phyloP scores from a whole-genome alignment of 805 yeast species.

The Blastobotrys chiropterorum region DNA sequence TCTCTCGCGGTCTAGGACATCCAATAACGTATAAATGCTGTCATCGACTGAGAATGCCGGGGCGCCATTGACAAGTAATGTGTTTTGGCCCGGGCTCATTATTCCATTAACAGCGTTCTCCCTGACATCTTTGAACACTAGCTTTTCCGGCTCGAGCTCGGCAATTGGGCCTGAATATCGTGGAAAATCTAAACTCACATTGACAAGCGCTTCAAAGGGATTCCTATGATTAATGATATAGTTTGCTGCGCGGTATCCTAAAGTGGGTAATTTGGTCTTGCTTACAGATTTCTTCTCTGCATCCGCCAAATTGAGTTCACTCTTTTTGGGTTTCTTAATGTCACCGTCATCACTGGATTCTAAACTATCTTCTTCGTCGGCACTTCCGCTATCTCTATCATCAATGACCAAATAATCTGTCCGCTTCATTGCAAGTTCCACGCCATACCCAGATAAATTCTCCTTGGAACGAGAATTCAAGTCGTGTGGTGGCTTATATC shows the following conservation, averaged over 20 bases:
- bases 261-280: conserved; percentile 22
- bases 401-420: conserved; percentile 63
- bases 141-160: conserved; percentile 13
- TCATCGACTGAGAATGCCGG: conserved; percentile 37
- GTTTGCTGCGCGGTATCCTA: conserved; percentile 28
- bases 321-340: conserved; percentile 5
- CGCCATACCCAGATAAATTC: conserved; percentile 54
- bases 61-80: conserved; percentile 64
- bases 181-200: conserved; percentile 50
- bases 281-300: conserved; percentile 20
- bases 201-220: conserved; percentile 35
- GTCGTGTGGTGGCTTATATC: conserved; percentile 48
- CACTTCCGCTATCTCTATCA: conserved; percentile 36
- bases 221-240: conserved; percentile 31
- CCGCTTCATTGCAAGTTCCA: conserved; percentile 54
- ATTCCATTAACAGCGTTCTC: conserved; percentile 18
- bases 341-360: neutral
- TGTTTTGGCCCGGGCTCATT: conserved; percentile 24
- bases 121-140: conserved; percentile 20
- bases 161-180: conserved; percentile 40
- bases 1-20: conserved; percentile 36
- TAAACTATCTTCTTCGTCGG: conserved; percentile 4
- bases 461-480: conserved; percentile 26
- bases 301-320: conserved; percentile 19
- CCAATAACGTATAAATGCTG: conserved; percentile 29